A percentile compares a stretch with the other conserved stretches of the same genome.
phyloP scores from a whole-genome alignment of 768 basidiomycete genomes.

The Zangia roseola region DNA sequence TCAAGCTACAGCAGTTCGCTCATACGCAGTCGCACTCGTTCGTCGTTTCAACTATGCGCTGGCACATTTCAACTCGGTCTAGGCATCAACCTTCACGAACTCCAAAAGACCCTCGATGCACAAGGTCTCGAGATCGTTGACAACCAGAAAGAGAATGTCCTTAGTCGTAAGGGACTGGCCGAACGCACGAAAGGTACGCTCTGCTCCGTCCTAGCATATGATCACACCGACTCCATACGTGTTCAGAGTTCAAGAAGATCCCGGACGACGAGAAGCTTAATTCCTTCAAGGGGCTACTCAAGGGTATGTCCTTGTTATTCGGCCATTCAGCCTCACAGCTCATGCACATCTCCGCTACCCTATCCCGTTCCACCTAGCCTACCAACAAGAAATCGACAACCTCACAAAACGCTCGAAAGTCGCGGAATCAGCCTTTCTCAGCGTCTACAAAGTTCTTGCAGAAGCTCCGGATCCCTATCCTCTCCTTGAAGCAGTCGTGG shows the following conservation, averaged over 20 bases:
- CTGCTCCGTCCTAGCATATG: background rate
- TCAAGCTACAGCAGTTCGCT: conserved; percentile 1
- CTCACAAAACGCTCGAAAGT: conserved; percentile 90
- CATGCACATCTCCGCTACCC: no score
- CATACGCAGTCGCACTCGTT: background rate
- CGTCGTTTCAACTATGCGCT: background rate
- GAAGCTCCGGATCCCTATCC: conserved; percentile 99
- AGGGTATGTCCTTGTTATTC: conserved; percentile 49
- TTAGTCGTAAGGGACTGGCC: conserved; percentile 90
- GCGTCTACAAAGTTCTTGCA: conserved; percentile 92
- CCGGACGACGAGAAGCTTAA: conserved; percentile 85
- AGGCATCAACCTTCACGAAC: conserved; percentile 87
- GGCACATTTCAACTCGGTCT: background rate
- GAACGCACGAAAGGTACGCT: conserved; percentile 88
- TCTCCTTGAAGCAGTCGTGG: conserved; percentile 90
- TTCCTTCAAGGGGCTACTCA: conserved; percentile 87
- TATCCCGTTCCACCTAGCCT: conserved; percentile 50
- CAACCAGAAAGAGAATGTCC: conserved; percentile 96
- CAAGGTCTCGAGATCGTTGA: conserved; percentile 96
- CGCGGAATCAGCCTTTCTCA: conserved; percentile 95
- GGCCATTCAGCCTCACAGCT: background rate
- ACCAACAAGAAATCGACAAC: conserved; percentile 95
- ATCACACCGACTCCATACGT: background rate
- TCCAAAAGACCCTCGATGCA: conserved; percentile 89
- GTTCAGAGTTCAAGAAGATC: conserved; percentile 91